Base-by-base conservation (phyloP, 306 rosid species). In the Trichosanthes truncata region DNA sequence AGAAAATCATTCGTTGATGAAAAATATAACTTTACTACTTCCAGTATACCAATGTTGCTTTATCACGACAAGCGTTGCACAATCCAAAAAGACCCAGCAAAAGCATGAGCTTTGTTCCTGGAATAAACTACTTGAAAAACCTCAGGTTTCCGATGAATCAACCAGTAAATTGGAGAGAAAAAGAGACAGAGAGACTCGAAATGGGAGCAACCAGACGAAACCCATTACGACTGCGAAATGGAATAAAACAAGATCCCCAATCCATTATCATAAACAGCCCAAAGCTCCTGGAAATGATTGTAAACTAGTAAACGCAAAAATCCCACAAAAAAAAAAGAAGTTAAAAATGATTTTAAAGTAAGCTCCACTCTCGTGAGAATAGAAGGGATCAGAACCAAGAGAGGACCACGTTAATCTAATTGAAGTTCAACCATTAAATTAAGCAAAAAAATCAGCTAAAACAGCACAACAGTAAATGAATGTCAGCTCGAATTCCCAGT, bases 401-500 rank as follows among this genome's bases (percentile, higher is more conserved):
- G 12, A 35, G 1, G 0, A 35, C 8, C 0, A 56, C 4, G 63
- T 52, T 18, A 55, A 56, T 52, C 79, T 3, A 51, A 76, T 35
- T 56, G 53, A 77, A 57, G 68, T 55, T 21, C 18, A 56, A 5
- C 55, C 33, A 15, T 33, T 52, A 49, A 33, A 52, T 4, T 17
- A 17, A 29, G 35, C 61, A 74, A 48, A 43, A 57, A 71, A 26
- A 23, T 6, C 5, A 71, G 17, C 56, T 43, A 13, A 45, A 71
- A 41, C 18, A 31, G 12, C 78, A 74, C 41, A 18, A 74, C 0
- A 74, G 26, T 74, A 20, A 29, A 74, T 74, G 0, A 76, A 76
- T 21, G 74, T 56, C 71, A 81, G 73, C 87, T 82, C 23, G 25
- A 76, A 86, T 79, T 74, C 77, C 74, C 75, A 81, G 56, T 78